These are phyloP conservation scores for Cercospora sesami DNA, from an alignment of 2,329 filamentous ascomycete genomes.

Conservation along the genomic window DNA sequence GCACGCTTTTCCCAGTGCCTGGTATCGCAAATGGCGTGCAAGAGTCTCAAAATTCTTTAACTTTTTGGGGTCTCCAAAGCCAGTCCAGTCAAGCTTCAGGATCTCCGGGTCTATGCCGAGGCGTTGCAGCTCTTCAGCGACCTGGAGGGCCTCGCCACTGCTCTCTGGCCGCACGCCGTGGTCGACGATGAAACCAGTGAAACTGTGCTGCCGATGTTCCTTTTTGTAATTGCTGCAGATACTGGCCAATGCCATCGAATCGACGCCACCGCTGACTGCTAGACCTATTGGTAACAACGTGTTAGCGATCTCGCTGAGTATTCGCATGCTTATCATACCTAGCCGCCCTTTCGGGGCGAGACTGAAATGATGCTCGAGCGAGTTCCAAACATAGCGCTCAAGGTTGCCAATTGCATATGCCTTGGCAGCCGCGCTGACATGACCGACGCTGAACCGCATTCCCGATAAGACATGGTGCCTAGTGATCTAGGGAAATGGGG, in stretches of 20 bases:
- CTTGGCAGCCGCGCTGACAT: slow-evolving; percentile 1
- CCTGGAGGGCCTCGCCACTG: slow-evolving; percentile 54
- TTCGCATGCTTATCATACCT: not conserved
- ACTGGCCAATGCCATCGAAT: slow-evolving; percentile 93
- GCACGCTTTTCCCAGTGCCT: slow-evolving; percentile 65
- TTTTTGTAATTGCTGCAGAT: slow-evolving; percentile 58
- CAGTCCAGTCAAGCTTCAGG: slow-evolving; percentile 43
- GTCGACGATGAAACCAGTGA: slow-evolving; percentile 62
- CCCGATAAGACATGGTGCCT: slow-evolving; percentile 3
- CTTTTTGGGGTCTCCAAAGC: slow-evolving; percentile 42
- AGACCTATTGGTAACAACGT: slow-evolving; percentile 48
- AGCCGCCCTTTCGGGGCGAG: slow-evolving; percentile 3
- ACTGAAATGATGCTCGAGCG: slow-evolving; percentile 1
- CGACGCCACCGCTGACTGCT: slow-evolving; percentile 87
- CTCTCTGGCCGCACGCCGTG: slow-evolving; percentile 60
- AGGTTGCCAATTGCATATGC: slow-evolving; percentile 2
- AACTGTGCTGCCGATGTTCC: slow-evolving; percentile 30
- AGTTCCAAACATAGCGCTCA: slow-evolving; percentile 9
- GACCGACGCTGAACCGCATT: not conserved
- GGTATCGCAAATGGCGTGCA: slow-evolving; percentile 74
- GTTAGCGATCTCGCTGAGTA: not conserved
- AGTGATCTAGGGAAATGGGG: not conserved
- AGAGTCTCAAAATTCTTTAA: slow-evolving; percentile 71
- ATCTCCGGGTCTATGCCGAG: slow-evolving; percentile 32
- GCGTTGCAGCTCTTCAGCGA: slow-evolving; percentile 40